A percentile compares a stretch with the other conserved stretches of the same genome.
Evolutionary conservation across 2,329 filamentous ascomycete species (phyloP).

Genomic region (Stagonosporopsis cucurbitacearum): DNA sequence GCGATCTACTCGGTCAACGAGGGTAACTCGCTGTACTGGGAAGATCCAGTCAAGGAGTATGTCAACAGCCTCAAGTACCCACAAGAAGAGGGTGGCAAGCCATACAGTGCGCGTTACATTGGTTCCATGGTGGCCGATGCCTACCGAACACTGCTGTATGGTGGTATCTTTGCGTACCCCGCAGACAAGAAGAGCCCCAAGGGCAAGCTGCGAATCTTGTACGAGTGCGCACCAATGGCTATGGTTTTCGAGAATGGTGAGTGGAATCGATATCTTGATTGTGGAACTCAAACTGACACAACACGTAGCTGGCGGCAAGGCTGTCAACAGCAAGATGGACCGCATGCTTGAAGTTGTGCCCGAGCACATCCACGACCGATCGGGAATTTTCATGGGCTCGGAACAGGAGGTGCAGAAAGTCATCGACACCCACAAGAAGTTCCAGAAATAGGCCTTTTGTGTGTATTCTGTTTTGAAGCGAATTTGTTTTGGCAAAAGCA

Average conservation of each 20-base stretch:
- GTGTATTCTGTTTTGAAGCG: neutral
- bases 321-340: constrained; percentile 87
- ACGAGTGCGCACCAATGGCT: constrained; percentile 99
- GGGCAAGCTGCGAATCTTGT: constrained; percentile 95
- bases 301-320: constrained; percentile 80
- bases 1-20: constrained; percentile 98
- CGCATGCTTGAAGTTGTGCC: constrained; percentile 89
- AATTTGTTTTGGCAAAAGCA: constrained; percentile 13
- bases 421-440: constrained; percentile 76
- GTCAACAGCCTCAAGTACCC: constrained; percentile 88
- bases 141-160: constrained; percentile 93
- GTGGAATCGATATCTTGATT: constrained; percentile 42
- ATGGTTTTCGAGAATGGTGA: constrained; percentile 98
- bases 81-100: constrained; percentile 73
- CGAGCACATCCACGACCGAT: constrained; percentile 91
- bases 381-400: constrained; percentile 95
- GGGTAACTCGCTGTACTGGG: constrained; percentile 97
- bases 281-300: constrained; percentile 17
- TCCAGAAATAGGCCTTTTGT: constrained; percentile 40
- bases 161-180: constrained; percentile 96
- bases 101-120: constrained; percentile 94
- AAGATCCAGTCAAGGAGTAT: constrained; percentile 84
- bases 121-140: constrained; percentile 98
- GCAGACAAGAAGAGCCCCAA: constrained; percentile 98
- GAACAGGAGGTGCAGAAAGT: constrained; percentile 96